Evolutionary conservation across 1,139 yeast genomes (phyloP).

Genomic region (Saccharomycopsis crataegensis): DNA sequence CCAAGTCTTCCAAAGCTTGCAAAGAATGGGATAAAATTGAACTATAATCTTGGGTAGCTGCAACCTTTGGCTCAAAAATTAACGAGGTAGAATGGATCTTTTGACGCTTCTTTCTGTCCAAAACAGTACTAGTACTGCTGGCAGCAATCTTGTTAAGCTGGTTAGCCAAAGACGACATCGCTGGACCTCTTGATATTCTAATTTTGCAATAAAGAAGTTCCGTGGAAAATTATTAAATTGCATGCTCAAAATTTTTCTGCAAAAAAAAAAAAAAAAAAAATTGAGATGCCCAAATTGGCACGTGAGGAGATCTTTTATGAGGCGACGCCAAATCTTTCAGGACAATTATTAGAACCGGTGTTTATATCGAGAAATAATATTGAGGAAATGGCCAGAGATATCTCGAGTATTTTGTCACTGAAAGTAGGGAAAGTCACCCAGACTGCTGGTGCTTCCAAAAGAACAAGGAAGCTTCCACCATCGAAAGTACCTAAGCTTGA

Average conservation of each 20-base stretch:
- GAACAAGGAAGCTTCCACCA: too few relatives aligned
- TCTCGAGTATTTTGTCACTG: too few relatives aligned
- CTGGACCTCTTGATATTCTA: too few relatives aligned
- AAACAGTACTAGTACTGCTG: conserved; percentile 62
- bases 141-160: conserved; percentile 73
- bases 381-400: too few relatives aligned
- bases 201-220: background rate
- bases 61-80: conserved; percentile 77
- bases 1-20: conserved; percentile 72
- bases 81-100: conserved; percentile 84
- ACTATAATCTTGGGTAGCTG: conserved; percentile 91
- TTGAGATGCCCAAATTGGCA: background rate
- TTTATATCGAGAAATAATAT: too few relatives aligned
- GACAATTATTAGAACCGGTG: too few relatives aligned
- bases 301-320: background rate
- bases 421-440: too few relatives aligned
- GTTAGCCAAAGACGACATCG: conserved; percentile 51
- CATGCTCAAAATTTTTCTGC: background rate
- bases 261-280: background rate
- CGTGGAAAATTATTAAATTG: background rate
- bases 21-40: conserved; percentile 62
- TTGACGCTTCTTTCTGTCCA: conserved; percentile 81
- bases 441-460: too few relatives aligned
- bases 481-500: too few relatives aligned
- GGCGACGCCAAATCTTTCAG: too few relatives aligned